Percentiles rank a stretch among this genome's conserved stretches.
Conservation (phyloP, 768 basidiomycete species). For the Rhodotorula toruloides region DNA sequence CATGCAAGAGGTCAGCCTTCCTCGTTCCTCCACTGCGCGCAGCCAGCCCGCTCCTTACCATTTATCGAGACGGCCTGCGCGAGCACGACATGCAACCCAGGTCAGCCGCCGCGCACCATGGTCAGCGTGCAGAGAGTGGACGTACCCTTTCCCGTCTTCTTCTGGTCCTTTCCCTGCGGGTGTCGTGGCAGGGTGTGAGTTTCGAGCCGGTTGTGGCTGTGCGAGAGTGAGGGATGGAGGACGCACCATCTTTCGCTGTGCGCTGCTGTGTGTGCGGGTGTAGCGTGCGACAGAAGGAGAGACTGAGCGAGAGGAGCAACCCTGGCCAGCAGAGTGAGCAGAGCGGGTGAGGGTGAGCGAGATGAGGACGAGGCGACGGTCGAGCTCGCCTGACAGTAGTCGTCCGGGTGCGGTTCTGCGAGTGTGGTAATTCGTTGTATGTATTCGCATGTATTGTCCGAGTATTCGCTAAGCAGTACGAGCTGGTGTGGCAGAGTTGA, state of each 20-base stretch:
- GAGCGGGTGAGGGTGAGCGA: not conserved
- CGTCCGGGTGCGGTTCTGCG: too few species aligned
- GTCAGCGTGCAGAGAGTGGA: too few species aligned
- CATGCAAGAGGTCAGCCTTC: not conserved
- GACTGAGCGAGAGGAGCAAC: not conserved
- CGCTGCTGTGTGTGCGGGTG: not conserved
- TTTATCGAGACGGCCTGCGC: conserved; percentile 36
- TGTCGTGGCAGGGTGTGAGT: not conserved
- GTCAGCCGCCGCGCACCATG: not conserved
- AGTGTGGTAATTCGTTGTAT: too few species aligned
- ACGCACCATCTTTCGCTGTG: conserved; percentile 12
- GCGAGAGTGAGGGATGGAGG: not conserved
- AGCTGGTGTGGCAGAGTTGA: too few species aligned
- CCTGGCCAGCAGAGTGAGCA: too few species aligned
- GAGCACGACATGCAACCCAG: accelerated
- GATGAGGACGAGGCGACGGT: not conserved
- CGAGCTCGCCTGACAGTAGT: not conserved
- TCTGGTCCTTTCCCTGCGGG: conserved; percentile 52
- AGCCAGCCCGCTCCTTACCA: conserved; percentile 16
- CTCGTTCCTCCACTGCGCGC: too few species aligned
- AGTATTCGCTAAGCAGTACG: too few species aligned
- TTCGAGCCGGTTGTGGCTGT: conserved; percentile 21
- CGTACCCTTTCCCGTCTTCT: conserved; percentile 62
- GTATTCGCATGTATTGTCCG: too few species aligned
- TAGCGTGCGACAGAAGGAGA: not conserved